Evolutionary conservation across 2,329 filamentous ascomycete species (phyloP).

Genomic region (Botrytis fabae): DNA sequence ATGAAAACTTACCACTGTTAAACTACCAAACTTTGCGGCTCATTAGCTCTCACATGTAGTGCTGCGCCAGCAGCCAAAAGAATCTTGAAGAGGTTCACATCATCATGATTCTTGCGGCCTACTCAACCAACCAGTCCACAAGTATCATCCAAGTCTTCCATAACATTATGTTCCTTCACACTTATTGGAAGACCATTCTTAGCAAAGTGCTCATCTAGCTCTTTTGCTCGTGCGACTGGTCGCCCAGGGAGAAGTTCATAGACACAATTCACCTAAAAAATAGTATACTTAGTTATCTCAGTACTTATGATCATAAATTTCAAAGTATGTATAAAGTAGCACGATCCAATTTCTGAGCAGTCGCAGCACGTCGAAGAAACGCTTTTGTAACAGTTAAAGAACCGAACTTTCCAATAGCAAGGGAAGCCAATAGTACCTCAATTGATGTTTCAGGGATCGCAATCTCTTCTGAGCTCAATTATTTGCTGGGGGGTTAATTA

Average conservation of each 20-base stretch:
- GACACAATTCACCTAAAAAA: conserved; percentile 56
- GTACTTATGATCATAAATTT: background rate
- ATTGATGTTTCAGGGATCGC: conserved; percentile 37
- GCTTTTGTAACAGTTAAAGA: conserved; percentile 44
- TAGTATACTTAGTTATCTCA: background rate
- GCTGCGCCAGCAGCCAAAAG: conserved; percentile 49
- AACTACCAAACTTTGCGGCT: conserved; percentile 45
- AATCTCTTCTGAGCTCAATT: background rate
- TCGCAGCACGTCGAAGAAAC: conserved; percentile 50
- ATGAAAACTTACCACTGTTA: conserved; percentile 1
- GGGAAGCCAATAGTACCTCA: conserved; percentile 27
- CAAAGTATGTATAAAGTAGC: no score
- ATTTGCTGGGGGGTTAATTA: background rate
- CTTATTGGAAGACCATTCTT: conserved; percentile 45
- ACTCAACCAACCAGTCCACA: conserved; percentile 42
- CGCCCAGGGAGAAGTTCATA: conserved; percentile 57
- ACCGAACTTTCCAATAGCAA: conserved; percentile 28
- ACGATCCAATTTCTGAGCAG: conserved; percentile 48
- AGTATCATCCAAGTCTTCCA: conserved; percentile 39
- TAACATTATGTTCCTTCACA: conserved; percentile 44
- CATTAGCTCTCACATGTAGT: conserved; percentile 93
- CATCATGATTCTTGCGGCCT: conserved; percentile 32
- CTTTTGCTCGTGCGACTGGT: conserved; percentile 51
- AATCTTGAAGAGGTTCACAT: conserved; percentile 44
- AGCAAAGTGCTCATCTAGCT: conserved; percentile 52